Conservation (phyloP, 2,329 filamentous ascomycete species). For the Apiospora arundinis region DNA sequence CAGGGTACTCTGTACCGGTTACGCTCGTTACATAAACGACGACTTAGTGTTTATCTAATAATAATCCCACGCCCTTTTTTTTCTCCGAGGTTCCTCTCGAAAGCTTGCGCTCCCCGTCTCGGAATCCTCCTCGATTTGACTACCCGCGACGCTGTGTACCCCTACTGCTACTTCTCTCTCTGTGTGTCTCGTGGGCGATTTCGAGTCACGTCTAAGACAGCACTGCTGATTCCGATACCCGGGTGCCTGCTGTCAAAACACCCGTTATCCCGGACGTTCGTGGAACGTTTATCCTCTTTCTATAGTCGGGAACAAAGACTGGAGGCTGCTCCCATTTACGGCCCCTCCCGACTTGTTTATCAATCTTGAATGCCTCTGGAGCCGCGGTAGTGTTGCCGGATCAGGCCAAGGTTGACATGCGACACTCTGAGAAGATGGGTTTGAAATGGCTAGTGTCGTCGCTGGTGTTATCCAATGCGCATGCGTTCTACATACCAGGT, state of each 20-base stretch:
- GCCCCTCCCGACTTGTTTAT: background rate
- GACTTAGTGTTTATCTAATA: slow-evolving; percentile 18
- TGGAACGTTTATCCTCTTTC: background rate
- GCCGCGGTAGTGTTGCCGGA: background rate
- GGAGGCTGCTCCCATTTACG: background rate
- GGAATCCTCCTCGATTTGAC: slow-evolving; percentile 9
- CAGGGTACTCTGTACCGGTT: slow-evolving; percentile 60
- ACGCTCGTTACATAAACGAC: slow-evolving; percentile 50
- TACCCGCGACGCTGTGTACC: slow-evolving; percentile 5
- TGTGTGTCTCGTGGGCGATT: background rate
- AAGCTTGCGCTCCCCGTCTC: slow-evolving; percentile 25
- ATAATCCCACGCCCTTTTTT: slow-evolving; percentile 22
- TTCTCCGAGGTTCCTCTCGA: slow-evolving; percentile 24
- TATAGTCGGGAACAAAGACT: slow-evolving; percentile 1
- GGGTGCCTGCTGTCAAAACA: slow-evolving; percentile 12
- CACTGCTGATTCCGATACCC: background rate
- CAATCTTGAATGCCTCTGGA: slow-evolving; percentile 4
- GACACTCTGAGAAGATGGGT: slow-evolving; percentile 31
- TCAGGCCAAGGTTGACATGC: slow-evolving; percentile 33
- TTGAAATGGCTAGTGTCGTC: slow-evolving; percentile 55
- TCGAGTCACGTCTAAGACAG: slow-evolving; percentile 8
- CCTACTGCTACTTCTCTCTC: background rate
- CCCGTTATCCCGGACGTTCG: slow-evolving; percentile 5
- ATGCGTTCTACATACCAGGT: slow-evolving; percentile 90
- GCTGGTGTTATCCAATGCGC: slow-evolving; percentile 53